A percentile compares a stretch with the other conserved stretches of the same genome.
Evolutionary conservation across 495 filamentous ascomycete genomes (phyloP).

Genomic region (Aspergillus carlsbadensis): DNA sequence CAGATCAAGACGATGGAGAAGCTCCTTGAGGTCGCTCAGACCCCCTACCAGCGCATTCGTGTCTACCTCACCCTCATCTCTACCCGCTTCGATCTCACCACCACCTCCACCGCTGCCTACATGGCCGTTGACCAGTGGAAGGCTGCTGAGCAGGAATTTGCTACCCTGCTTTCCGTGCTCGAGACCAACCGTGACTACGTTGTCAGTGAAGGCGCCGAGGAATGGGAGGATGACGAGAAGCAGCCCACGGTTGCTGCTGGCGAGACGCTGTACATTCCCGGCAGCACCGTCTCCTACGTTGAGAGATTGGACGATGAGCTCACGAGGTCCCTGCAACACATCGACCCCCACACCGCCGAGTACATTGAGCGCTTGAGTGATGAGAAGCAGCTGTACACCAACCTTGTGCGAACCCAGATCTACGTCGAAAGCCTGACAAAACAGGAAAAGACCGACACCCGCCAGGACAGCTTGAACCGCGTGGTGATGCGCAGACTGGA

Average conservation of each 20-base stretch:
- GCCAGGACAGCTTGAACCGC: slow-evolving; percentile 83
- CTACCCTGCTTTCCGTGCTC: slow-evolving; percentile 71
- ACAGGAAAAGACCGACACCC: slow-evolving; percentile 66
- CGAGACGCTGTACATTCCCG: slow-evolving; percentile 83
- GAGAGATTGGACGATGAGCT: slow-evolving; percentile 98
- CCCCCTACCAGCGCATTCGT: slow-evolving; percentile 91
- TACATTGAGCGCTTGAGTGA: slow-evolving; percentile 95
- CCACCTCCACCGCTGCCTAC: slow-evolving; percentile 70
- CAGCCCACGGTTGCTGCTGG: slow-evolving; percentile 67
- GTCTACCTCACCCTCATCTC: slow-evolving; percentile 90
- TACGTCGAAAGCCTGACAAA: slow-evolving; percentile 81
- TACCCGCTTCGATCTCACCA: slow-evolving; percentile 89
- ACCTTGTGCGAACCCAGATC: slow-evolving; percentile 79
- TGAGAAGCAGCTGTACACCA: slow-evolving; percentile 88
- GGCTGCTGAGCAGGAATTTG: slow-evolving; percentile 81
- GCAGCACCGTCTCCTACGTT: slow-evolving; percentile 89
- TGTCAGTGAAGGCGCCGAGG: slow-evolving; percentile 87
- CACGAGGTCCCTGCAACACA: slow-evolving; percentile 89
- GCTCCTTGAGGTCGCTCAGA: slow-evolving; percentile 80
- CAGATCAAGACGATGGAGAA: slow-evolving; percentile 98
- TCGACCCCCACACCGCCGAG: slow-evolving; percentile 97
- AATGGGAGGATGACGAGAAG: slow-evolving; percentile 99
- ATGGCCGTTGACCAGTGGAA: slow-evolving; percentile 99
- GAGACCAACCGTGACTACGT: slow-evolving; percentile 75
- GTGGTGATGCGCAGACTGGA: slow-evolving; percentile 91